Base-by-base conservation (phyloP, 2,329 filamentous ascomycete species). In the Aspergillus versicolor region DNA sequence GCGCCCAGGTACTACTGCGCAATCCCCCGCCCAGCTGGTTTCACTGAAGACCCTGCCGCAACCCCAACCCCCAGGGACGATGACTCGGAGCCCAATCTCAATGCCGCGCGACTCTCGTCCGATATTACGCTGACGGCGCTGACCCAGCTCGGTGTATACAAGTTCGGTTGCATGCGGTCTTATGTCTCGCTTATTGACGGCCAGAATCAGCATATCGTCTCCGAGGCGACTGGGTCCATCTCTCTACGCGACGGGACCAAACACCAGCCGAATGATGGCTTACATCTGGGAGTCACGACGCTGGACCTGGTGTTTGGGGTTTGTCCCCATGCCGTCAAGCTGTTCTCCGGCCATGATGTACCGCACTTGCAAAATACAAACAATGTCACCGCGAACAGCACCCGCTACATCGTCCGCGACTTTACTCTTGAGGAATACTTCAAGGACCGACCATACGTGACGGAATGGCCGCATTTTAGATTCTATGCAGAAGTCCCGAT, bases 401-500 rank as follows among this genome's bases (percentile, higher is more conserved):
- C 38, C 8, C 54, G 57, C 32, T 59, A 45, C 19, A 64, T 79
- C 11, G 65, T 78, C 27, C 68, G 65, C n/a, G 76, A 80, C 57
- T 58, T 78, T 3, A 61, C 61, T 4, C 59, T 65, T 22, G 68
- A 79, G 57, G 64, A 71, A 9, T 63, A 60, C 21, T 75, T 74
- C 52, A 72, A 70, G 49, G 54, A 70, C 21, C 70, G 72, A 21
- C 64, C 67, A 7, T 72, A 75, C 49, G 72, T 52, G 11, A 52
- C 50, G 11, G 22, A 57, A 12, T 67, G 65, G 54, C 72, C 73
- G 1, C 61, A 69, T 37, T 62, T 76, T 17, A 70, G 73, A 45
- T 84, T 85, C 65, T 83, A 85, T 60, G 82, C 81, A 5, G 81
- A 81, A n/a, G 84, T 87, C 0, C 86, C 86, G 0, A 81, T 89